Percentiles rank a stretch among this genome's conserved stretches.
Conservation (phyloP, 768 basidiomycete genomes). For the Collybia sp. region DNA sequence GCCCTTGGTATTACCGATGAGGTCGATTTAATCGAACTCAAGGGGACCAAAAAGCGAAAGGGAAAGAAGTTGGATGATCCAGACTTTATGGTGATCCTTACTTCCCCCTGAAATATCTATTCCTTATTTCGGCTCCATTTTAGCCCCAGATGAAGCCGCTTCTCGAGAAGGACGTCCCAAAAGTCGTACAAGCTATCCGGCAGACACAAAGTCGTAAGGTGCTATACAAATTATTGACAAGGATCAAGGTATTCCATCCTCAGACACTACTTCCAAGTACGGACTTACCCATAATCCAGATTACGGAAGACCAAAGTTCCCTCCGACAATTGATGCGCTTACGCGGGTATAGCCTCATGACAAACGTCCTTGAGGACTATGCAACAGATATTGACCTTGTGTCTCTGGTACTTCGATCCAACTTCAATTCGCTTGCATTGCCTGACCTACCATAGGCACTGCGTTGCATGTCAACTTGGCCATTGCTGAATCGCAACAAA, state of each 20-base stretch:
- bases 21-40: slow-evolving; percentile 74
- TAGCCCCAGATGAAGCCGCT: slow-evolving; percentile 80
- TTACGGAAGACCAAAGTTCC: slow-evolving; percentile 78
- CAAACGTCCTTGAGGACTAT: slow-evolving; percentile 79
- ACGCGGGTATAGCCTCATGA: slow-evolving; percentile 92
- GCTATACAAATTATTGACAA: slow-evolving; percentile 74
- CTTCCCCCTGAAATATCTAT: not conserved
- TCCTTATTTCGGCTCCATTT: slow-evolving; percentile 1
- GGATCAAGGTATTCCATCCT: slow-evolving; percentile 63
- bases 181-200: slow-evolving; percentile 86
- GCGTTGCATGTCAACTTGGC: slow-evolving; percentile 73
- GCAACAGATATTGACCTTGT: slow-evolving; percentile 64
- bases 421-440: not conserved
- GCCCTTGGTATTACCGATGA: slow-evolving; percentile 95
- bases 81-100: slow-evolving; percentile 70
- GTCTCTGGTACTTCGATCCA: slow-evolving; percentile 48
- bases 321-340: slow-evolving; percentile 85
- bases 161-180: slow-evolving; percentile 76
- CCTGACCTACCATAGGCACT: slow-evolving; percentile 32
- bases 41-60: slow-evolving; percentile 93
- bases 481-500: slow-evolving; percentile 83
- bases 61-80: slow-evolving; percentile 88
- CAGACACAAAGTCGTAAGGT: slow-evolving; percentile 85
- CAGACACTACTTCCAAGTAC: not conserved
- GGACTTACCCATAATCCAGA: slow-evolving; percentile 37